Base-by-base conservation (phyloP, 805 yeast genomes). In the Schizosaccharomyces lindneri region DNA sequence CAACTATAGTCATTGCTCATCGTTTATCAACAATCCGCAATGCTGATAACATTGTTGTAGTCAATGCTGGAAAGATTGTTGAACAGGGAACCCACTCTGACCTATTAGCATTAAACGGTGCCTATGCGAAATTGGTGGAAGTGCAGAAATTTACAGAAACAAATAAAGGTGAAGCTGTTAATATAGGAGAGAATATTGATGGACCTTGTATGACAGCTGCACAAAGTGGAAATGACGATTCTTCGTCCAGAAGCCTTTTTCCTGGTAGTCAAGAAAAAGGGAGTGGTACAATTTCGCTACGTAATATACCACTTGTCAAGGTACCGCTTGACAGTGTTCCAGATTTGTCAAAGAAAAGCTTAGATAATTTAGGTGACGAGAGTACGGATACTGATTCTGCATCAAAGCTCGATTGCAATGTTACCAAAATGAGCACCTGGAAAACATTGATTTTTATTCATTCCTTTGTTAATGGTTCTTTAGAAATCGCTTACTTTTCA, bases 1-100 rank as follows among this genome's bases (percentile, higher is more conserved):
- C 81, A 4, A 75, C 83, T 2, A 75, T 78, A 57, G 75, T 74
- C 64, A 78, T 78, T 65, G 81, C 81, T 17, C 81, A 78, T 65
- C 67, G 81, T 62, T 69, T 78, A 62, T 73, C 79, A 0, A 78
- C 81, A 1, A 78, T 78, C 57, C 72, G 71, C 63, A 77, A 77
- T 63, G 78, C 80, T 64, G 77, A 75, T 55, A 65, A 78, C 60
- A 72, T 78, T 4, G 71, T 78, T 55, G 81, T 78, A 11, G 68
- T 78, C 62, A 62, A 65, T 4, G 68, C 70, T 31, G 76, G 79
- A 4, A 77, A 74, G 62, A 78, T 77, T 63, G 76, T 68, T n/a
- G 75, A 73, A 64, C 68, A 66, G 55, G 75, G 75, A 11, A 65
- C 65, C 6, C 74, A 72, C 62, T 66, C 66, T n/a, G 70, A 68